Evolutionary conservation across 139 green algal species (phyloP), one percentile per base, ranked within the genome.

Genomic region (Closterium sp.): DNA sequence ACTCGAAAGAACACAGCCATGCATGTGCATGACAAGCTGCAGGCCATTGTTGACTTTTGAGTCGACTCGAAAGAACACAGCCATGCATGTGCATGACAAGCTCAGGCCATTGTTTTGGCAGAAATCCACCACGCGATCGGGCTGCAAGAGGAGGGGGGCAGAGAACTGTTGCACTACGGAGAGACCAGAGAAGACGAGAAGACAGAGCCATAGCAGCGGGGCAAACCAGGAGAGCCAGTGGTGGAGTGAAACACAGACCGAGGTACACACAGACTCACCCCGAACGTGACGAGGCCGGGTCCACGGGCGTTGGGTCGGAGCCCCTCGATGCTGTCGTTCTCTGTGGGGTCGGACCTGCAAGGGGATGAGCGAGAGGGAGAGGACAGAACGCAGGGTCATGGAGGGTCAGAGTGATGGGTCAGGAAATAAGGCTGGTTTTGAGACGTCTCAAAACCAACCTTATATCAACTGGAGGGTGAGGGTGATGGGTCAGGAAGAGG

Each of bases 71-170:
- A 10, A 83, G 12, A 83, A 83, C 16, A 83, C 64, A 83, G 64
- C 10, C 64, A 16, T 10, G 16, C 64, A 83, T n/a, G n/a, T n/a
- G n/a, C n/a, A n/a, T n/a, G 89, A 99, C 96, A 84, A 99, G 99
- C 23, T 99, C 93, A 99, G 95, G 86, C 95, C 94, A 94, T 99
- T 99, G 33, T 97, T 96, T 95, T 97, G 97, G 97, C 98, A 99
- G 94, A 99, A 99, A 36, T 99, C 96, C 93, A 97, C 98, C 36
- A 99, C 98, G 7, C 98, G 91, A 95, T 99, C 98, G 4, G 98
- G 98, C 89, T 92, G 89, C 2, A n/a, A 69, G 12, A 89, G 30
- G 12, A 76, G 16, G 38, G 3, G 0, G 19, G 19, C 3, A 12
- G 38, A 9, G n/a, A n/a, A n/a, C n/a, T n/a, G n/a, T n/a, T n/a